phyloP scores from a whole-genome alignment of 306 rosid genomes.

The Casuarina cunninghamiana region DNA sequence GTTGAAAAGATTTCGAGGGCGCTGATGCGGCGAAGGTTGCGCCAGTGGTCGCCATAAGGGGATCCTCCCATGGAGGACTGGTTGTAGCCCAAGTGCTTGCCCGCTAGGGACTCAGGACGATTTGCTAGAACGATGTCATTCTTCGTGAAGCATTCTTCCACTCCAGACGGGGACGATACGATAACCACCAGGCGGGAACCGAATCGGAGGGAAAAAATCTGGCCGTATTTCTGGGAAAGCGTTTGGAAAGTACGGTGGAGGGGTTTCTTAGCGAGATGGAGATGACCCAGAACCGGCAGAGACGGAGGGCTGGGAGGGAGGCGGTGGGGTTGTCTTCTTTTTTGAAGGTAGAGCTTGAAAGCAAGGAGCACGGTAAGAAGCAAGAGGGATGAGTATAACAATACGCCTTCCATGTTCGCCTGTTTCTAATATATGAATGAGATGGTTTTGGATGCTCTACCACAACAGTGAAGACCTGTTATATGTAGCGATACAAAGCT shows the following conservation, averaged over 20 bases:
- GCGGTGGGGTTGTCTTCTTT: conserved; percentile 10
- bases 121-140: conserved; percentile 60
- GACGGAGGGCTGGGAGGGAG: conserved; percentile 46
- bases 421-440: too few species aligned
- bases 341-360: conserved; percentile 32
- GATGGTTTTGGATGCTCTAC: too few species aligned
- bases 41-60: conserved; percentile 70
- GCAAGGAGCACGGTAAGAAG: conserved; percentile 17
- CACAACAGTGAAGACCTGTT: too few species aligned
- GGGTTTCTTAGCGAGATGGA: conserved; percentile 46
- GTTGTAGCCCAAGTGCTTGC: conserved; percentile 48
- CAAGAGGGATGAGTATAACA: not conserved
- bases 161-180: conserved; percentile 46
- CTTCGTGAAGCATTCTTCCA: conserved; percentile 67
- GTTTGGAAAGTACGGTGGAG: conserved; percentile 27
- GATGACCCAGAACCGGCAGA: conserved; percentile 61
- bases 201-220: conserved; percentile 24
- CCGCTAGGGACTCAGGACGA: conserved; percentile 31
- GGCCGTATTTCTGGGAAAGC: conserved; percentile 47
- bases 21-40: conserved; percentile 57
- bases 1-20: too few species aligned
- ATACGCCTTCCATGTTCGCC: too few species aligned
- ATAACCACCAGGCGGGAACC: conserved; percentile 36
- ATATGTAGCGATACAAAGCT: too few species aligned
- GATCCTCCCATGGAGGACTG: conserved; percentile 24